Evolutionary conservation across 192 early-diverging fungal genomes (phyloP), one percentile per base, ranked within the genome.

Genomic region (Entomortierella lignicola): DNA sequence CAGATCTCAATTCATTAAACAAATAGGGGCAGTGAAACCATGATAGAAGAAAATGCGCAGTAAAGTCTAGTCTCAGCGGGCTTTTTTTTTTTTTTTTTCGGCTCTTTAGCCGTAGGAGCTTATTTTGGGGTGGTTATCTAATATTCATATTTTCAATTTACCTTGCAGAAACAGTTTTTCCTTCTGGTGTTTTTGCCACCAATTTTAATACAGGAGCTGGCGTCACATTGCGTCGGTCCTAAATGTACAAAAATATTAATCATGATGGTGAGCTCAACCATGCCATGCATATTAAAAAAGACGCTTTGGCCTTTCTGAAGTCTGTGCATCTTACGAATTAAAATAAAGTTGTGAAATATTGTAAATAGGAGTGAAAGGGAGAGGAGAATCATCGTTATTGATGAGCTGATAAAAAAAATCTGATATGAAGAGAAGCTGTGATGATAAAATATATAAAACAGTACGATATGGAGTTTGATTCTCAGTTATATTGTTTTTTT

Each of bases 141-240:
- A 8, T 61, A 8, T 61, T 61, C 11, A 4, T 59, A 15, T 59
- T 26, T 26, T 25, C 1, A 21, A 26, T 26, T 59, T 83, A 84
- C 82, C 79, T 84, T 53, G 66, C 77, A 4, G 72, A 58, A 26
- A 63, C 63, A 26, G 68, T 47, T 17, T 37, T 42, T 27, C 81
- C 71, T 21, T 84, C 71, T 31, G 63, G 58, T 25, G 55, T 57
- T 71, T 66, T 74, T 27, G 87, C 83, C 60, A 88, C 69, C 2
- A 92, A 80, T 71, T 89, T 88, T 15, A 91, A 59, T 63, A 92
- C 88, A 8, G 90, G 89, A 25, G 89, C 88, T 12, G 91, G 91
- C 50, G 89, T 89, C 21, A 90, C 84, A 55, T 86, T 86, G 13
- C 89, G 82, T 30, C 86, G 81, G 80, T 91, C 89, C 82, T 89